Evolutionary conservation across 768 basidiomycete genomes (phyloP).

Genomic region (Gloeopeniophorella convolvens): DNA sequence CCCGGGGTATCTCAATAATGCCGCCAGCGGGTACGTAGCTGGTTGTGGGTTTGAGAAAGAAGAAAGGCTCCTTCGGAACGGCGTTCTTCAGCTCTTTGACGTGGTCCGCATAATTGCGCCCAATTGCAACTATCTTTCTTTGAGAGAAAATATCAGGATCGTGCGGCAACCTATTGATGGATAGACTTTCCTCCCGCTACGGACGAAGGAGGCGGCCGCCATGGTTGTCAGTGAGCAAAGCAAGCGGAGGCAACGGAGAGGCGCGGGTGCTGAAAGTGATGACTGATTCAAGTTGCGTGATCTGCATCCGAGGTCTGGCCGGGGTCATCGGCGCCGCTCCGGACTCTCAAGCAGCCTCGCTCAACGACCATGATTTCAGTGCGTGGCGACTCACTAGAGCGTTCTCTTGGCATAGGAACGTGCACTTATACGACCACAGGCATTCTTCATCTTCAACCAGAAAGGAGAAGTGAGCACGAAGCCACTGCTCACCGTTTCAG

Average conservation of each 20-base stretch:
- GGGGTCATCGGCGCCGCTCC: too few relatives aligned
- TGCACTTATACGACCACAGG: slow-evolving; percentile 41
- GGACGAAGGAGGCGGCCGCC: slow-evolving; percentile 14
- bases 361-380: slow-evolving; percentile 17
- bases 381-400: too few relatives aligned
- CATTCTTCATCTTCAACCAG: slow-evolving; percentile 98
- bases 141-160: slow-evolving; percentile 5
- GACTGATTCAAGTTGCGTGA: neutral
- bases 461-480: slow-evolving; percentile 80
- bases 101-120: slow-evolving; percentile 89
- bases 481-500: neutral
- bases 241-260: neutral
- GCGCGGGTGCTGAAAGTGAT: neutral
- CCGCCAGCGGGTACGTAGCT: slow-evolving; percentile 78
- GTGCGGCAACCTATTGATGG: neutral
- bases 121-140: slow-evolving; percentile 85
- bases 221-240: too few relatives aligned
- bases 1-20: slow-evolving; percentile 77
- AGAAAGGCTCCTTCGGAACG: slow-evolving; percentile 91
- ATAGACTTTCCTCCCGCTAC: slow-evolving; percentile 17
- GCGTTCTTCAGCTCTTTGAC: slow-evolving; percentile 89
- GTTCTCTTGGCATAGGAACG: neutral
- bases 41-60: slow-evolving; percentile 96
- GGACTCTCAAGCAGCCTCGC: too few relatives aligned
- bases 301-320: too few relatives aligned